Evolutionary conservation across 2,329 filamentous ascomycete species (phyloP).

Genomic region (Cadophora luteo-olivacea): DNA sequence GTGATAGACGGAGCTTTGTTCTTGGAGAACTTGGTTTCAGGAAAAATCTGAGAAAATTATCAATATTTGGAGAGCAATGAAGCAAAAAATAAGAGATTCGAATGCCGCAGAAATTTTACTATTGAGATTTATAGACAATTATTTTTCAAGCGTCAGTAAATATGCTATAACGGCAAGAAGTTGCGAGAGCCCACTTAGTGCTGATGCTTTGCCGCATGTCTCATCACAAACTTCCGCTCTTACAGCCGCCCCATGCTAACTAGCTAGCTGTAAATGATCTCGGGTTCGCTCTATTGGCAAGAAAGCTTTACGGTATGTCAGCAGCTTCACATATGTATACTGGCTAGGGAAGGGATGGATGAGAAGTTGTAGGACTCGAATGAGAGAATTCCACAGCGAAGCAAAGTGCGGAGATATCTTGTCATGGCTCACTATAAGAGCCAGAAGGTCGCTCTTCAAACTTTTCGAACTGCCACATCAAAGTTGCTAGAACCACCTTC

Average conservation of each 20-base stretch:
- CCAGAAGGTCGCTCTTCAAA: neutral
- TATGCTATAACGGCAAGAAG: neutral
- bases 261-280: neutral
- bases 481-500: neutral
- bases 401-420: neutral
- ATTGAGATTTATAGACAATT: neutral
- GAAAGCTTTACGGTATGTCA: neutral
- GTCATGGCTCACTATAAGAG: neutral
- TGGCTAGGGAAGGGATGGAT: neutral
- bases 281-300: slow-evolving; percentile 15
- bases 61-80: neutral
- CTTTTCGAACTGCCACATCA: neutral
- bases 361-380: neutral
- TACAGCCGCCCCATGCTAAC: slow-evolving; percentile 20
- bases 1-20: neutral
- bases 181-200: neutral
- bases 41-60: neutral
- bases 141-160: neutral
- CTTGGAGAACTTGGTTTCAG: neutral
- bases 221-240: slow-evolving; percentile 11
- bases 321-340: neutral
- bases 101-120: neutral
- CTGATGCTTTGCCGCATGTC: slow-evolving; percentile 13
- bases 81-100: neutral
- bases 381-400: neutral